A percentile compares a stretch with the other conserved stretches of the same genome.
These are phyloP conservation scores for Quillaja saponaria DNA, from an alignment of 306 rosid genomes.

Conservation along the genomic window DNA sequence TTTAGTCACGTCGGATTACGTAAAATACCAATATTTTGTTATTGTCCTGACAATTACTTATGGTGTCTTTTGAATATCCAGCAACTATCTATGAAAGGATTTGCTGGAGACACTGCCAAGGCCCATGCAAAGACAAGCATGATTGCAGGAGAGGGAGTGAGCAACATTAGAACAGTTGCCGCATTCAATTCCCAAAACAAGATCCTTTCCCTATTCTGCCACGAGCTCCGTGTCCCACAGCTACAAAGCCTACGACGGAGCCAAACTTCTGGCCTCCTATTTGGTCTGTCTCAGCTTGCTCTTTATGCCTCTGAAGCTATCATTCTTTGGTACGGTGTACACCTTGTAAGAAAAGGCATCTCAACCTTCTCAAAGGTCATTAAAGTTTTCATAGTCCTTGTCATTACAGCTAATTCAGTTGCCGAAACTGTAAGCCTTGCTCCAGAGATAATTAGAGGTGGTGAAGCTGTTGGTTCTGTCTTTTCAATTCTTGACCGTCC, in stretches of 20 bases:
- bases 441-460: constrained; percentile 94
- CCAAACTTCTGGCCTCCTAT: constrained; percentile 72
- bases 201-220: constrained; percentile 67
- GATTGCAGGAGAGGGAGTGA: constrained; percentile 99
- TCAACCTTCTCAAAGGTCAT: constrained; percentile 92
- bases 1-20: background rate
- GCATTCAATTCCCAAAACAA: constrained; percentile 95
- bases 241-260: constrained; percentile 79
- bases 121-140: constrained; percentile 99
- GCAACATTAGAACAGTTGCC: constrained; percentile 95
- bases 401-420: constrained; percentile 93
- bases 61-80: constrained; percentile 27
- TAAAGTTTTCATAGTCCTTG: constrained; percentile 88
- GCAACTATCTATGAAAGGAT: constrained; percentile 98
- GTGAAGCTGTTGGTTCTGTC: constrained; percentile 91
- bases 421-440: constrained; percentile 99
- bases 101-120: constrained; percentile 98
- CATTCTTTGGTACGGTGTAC: constrained; percentile 89
- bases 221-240: constrained; percentile 78
- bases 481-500: constrained; percentile 81
- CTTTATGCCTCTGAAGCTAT: constrained; percentile 92
- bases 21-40: background rate
- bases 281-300: constrained; percentile 89
- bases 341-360: constrained; percentile 75
- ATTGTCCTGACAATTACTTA: constrained; percentile 27